A percentile compares a stretch with the other conserved stretches of the same genome.
Conservation (phyloP, 2,329 filamentous ascomycete species). For the Lojkania enalia region DNA sequence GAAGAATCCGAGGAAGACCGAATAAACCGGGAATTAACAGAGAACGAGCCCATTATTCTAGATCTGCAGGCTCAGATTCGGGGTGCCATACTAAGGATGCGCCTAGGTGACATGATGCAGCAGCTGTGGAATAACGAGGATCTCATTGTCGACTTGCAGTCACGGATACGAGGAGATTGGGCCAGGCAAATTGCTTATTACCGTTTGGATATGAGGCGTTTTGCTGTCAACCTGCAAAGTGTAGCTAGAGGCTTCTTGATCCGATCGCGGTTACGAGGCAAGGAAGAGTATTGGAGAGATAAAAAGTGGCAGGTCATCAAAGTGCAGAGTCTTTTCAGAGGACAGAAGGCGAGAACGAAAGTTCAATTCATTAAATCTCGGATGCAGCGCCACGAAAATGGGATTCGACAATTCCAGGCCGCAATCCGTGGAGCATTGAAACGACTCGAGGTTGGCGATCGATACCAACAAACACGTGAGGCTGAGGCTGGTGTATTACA, state of each 20-base stretch:
- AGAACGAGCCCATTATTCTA: constrained; percentile 70
- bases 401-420: constrained; percentile 59
- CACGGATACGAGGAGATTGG: constrained; percentile 85
- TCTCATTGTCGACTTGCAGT: constrained; percentile 78
- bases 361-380: constrained; percentile 53
- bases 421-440: constrained; percentile 56
- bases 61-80: constrained; percentile 88
- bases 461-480: constrained; percentile 65
- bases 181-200: constrained; percentile 82
- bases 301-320: constrained; percentile 73
- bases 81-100: constrained; percentile 76
- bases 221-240: constrained; percentile 80
- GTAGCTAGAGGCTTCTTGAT: constrained; percentile 75
- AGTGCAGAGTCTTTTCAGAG: constrained; percentile 80
- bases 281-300: constrained; percentile 69
- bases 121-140: constrained; percentile 84
- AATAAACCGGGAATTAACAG: constrained; percentile 76
- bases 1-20: constrained; percentile 88
- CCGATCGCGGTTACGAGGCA: constrained; percentile 64
- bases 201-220: constrained; percentile 77
- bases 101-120: constrained; percentile 82
- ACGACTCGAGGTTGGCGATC: constrained; percentile 48
- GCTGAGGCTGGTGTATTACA: constrained; percentile 62
- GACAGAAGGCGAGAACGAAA: constrained; percentile 57
- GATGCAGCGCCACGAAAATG: constrained; percentile 50